Conservation (phyloP, 2,329 filamentous ascomycete genomes). For the Paraphoma chrysanthemicola region DNA sequence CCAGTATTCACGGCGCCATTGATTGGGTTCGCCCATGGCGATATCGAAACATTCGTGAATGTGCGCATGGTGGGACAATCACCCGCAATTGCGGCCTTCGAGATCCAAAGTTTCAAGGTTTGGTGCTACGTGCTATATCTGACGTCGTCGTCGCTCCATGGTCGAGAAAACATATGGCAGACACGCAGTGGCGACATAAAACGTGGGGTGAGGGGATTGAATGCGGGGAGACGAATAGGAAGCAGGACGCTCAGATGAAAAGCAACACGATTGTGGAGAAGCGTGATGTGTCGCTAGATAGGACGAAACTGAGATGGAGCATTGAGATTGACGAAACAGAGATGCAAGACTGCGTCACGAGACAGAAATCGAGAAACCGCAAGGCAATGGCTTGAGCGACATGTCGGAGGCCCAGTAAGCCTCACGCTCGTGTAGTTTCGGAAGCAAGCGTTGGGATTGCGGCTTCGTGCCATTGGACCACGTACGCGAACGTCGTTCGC, state of each 20-base stretch:
- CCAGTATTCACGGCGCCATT: slow-evolving; percentile 18
- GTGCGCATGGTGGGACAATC: slow-evolving; percentile 38
- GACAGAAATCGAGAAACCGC: slow-evolving; percentile 28
- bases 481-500: slow-evolving; percentile 40
- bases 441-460: slow-evolving; percentile 32
- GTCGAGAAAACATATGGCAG: slow-evolving; percentile 33
- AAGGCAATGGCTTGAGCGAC: slow-evolving; percentile 33
- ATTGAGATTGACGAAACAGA: slow-evolving; percentile 34
- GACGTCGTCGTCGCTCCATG: slow-evolving; percentile 39
- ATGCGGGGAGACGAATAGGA: slow-evolving; percentile 46
- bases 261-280: slow-evolving; percentile 33
- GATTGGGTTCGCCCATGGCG: slow-evolving; percentile 45
- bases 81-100: slow-evolving; percentile 21
- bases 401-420: slow-evolving; percentile 37
- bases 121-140: slow-evolving; percentile 42
- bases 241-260: slow-evolving; percentile 29
- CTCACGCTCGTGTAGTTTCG: slow-evolving; percentile 38
- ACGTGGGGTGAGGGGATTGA: slow-evolving; percentile 43
- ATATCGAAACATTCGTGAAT: slow-evolving; percentile 40
- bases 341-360: slow-evolving; percentile 43
- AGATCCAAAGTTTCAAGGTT: slow-evolving; percentile 30
- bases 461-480: slow-evolving; percentile 44
- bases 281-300: slow-evolving; percentile 39
- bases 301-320: slow-evolving; percentile 28
- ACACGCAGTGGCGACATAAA: slow-evolving; percentile 42